Base-by-base conservation (phyloP, 495 filamentous ascomycete species). In the Sabuloglossum arenarium region DNA sequence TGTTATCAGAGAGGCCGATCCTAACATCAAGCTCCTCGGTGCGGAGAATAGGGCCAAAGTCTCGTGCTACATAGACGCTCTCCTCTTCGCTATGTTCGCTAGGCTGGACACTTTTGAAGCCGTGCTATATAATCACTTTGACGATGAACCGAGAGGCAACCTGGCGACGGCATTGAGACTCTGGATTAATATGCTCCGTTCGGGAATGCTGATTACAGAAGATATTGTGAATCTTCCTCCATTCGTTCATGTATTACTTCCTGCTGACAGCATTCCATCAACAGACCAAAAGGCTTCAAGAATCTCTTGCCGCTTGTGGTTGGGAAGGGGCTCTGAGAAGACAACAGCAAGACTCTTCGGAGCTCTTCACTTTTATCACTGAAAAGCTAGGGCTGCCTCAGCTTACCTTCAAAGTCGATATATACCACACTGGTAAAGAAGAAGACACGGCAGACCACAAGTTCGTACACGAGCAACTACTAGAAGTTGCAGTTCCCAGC, bases 51-150 rank as follows among this genome's bases (percentile, higher is more conserved):
- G 90, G 46, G 74, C 81, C 19, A 79, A 76, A 21, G 87, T 91
- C 23, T 95, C 91, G 32, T 98, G 91, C 67, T 98, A 88, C 61
- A 71, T 95, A 0, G 91, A 96, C 64, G 75, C 89, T 0, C 69
- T 96, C n/a, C 78, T 98, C 1, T 96, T 95, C 63, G 85, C 91
- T 57, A 95, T 98, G 90, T 98, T 98, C 65, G 84, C 86, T 10
- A 79, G 85, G 55, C 70, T 95, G 27, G 81, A 82, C 49, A 86
- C 85, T 61, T 98, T 95, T 65, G 91, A 98, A 63, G 84, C 83
- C 27, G 93, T 96, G 68, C 69, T 96, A 50, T 81, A 81, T 63
- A 82, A 85, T 52, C 73, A 70, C 3, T 84, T 84, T 58, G 76
- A 80, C 47, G 76, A 80, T 56, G 80, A 86, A 59, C 72, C 81